Conservation (phyloP, 73 alveolate species). For the Loxodes magnus region DNA sequence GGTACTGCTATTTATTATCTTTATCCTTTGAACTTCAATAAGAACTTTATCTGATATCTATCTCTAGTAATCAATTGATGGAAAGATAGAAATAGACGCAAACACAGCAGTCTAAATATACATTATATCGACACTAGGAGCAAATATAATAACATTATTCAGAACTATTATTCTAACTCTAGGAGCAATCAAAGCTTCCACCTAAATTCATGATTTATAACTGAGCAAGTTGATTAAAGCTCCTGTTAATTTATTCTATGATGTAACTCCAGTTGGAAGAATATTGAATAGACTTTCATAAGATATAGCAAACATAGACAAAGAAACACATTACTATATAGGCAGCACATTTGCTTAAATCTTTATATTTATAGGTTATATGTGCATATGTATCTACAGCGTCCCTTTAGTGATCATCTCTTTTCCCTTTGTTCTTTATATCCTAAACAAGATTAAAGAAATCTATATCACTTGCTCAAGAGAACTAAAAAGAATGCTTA, state of each 20-base stretch:
- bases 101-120: neutral
- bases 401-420: neutral
- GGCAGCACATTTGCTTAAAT: conserved; percentile 4
- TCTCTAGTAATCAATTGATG: conserved; percentile 20
- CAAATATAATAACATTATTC: neutral
- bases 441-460: neutral
- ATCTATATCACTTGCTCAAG: conserved; percentile 38
- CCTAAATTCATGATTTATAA: conserved; percentile 37
- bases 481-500: conserved; percentile 75
- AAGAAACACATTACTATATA: conserved; percentile 14
- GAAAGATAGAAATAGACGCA: neutral
- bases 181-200: neutral
- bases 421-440: neutral
- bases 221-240: conserved; percentile 40
- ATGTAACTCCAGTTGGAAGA: conserved; percentile 88
- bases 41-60: conserved; percentile 26
- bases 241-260: conserved; percentile 84
- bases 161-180: neutral
- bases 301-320: conserved; percentile 37
- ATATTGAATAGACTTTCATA: conserved; percentile 75
- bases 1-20: conserved; percentile 10
- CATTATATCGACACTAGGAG: neutral
- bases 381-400: neutral
- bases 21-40: conserved; percentile 28
- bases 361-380: neutral